These are phyloP conservation scores for Citrus australasica DNA, from an alignment of 345 rosid genomes.

Conservation along the genomic window DNA sequence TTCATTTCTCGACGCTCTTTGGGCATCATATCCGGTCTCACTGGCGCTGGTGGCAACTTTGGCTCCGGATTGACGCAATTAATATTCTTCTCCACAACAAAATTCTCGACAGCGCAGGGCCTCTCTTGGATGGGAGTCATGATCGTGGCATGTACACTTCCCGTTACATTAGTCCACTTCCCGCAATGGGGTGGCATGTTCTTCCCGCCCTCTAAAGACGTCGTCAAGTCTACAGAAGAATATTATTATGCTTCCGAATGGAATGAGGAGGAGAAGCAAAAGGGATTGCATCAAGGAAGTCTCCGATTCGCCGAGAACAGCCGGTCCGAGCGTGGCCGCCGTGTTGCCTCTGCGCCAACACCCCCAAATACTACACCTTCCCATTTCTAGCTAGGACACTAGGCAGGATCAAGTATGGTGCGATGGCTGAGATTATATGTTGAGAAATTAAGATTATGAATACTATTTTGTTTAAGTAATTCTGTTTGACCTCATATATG, in stretches of 20 bases:
- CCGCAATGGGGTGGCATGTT: conserved; percentile 91
- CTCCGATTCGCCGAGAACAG: conserved; percentile 73
- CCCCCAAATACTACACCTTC: conserved; percentile 43
- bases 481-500: no score
- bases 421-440: no score
- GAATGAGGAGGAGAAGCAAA: conserved; percentile 63
- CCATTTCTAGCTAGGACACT: conserved; percentile 28
- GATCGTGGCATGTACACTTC: conserved; percentile 61
- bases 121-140: conserved; percentile 66
- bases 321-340: conserved; percentile 62
- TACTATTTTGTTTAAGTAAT: no score
- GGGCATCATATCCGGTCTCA: conserved; percentile 74
- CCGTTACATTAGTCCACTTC: conserved; percentile 60
- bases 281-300: conserved; percentile 56
- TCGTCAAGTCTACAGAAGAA: conserved; percentile 46
- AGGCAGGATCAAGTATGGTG: no score
- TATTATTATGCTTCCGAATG: conserved; percentile 55
- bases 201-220: conserved; percentile 45
- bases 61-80: conserved; percentile 78
- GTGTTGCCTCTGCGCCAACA: conserved; percentile 40
- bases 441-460: no score
- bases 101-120: conserved; percentile 54
- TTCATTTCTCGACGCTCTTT: conserved; percentile 74
- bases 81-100: conserved; percentile 53
- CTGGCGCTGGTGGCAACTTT: conserved; percentile 77